These are phyloP conservation scores for Castanea crenata DNA, from an alignment of 306 rosid genomes.

Conservation along the genomic window DNA sequence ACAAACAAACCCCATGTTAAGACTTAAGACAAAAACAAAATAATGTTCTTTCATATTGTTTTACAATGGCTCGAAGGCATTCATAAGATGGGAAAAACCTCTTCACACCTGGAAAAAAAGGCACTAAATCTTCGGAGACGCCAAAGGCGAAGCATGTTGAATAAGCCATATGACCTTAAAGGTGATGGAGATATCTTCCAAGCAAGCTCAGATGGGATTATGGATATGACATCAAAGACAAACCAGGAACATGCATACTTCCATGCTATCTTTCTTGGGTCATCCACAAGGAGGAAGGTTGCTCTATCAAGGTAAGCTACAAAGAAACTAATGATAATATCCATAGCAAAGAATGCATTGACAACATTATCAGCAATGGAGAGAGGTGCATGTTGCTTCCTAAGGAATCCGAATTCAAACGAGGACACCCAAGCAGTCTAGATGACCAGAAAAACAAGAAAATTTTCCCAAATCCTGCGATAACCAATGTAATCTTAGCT, in stretches of 20 bases:
- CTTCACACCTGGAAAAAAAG: constrained; percentile 63
- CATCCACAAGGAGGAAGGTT: constrained; percentile 63
- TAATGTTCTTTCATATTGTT: background rate
- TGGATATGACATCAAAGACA: constrained; percentile 70
- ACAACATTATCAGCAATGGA: constrained; percentile 69
- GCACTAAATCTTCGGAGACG: constrained; percentile 94
- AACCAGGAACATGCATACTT: constrained; percentile 70
- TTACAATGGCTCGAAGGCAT: background rate
- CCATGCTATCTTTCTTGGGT: constrained; percentile 60
- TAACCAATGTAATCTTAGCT: constrained; percentile 8
- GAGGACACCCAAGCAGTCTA: constrained; percentile 99
- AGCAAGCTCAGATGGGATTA: constrained; percentile 75
- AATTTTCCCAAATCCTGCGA: constrained; percentile 76
- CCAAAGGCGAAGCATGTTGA: constrained; percentile 97
- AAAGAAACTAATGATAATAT: constrained; percentile 81
- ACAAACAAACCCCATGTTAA: background rate
- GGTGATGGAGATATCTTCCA: constrained; percentile 47
- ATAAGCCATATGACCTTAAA: constrained; percentile 61
- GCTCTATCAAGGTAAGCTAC: constrained; percentile 79
- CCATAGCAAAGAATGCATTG: constrained; percentile 73
- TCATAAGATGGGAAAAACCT: background rate
- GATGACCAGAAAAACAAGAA: constrained; percentile 63
- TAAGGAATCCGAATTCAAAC: constrained; percentile 82
- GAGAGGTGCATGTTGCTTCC: constrained; percentile 60
- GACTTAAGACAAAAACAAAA: background rate